Percentiles rank a stretch among this genome's conserved stretches.
These are phyloP conservation scores for Pseudogymnoascus pannorum DNA, from an alignment of 2,329 filamentous ascomycete species.

Conservation along the genomic window DNA sequence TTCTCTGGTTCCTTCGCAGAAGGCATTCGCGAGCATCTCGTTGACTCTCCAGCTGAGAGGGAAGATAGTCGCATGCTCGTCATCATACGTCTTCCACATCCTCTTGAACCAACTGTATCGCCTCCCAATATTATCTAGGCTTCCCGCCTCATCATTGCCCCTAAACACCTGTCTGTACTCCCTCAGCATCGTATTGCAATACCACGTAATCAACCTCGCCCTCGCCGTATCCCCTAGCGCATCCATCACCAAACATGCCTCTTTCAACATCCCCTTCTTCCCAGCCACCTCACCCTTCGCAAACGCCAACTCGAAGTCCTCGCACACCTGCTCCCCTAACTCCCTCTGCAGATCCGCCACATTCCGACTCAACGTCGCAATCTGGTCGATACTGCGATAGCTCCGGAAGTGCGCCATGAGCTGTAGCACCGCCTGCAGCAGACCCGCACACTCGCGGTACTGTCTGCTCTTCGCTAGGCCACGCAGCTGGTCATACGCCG, in stretches of 20 bases:
- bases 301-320: conserved; percentile 95
- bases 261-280: conserved; percentile 64
- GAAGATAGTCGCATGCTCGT: conserved; percentile 84
- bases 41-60: conserved; percentile 82
- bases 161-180: conserved; percentile 95
- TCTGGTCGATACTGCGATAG: conserved; percentile 96
- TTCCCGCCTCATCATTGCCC: conserved; percentile 93
- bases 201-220: conserved; percentile 82
- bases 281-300: conserved; percentile 74
- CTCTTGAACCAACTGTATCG: conserved; percentile 95
- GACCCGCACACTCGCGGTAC: conserved; percentile 88
- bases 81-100: conserved; percentile 91
- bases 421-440: conserved; percentile 91
- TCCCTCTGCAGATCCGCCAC: conserved; percentile 91
- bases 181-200: conserved; percentile 91
- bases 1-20: conserved; percentile 91
- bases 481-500: conserved; percentile 93
- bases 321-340: conserved; percentile 93
- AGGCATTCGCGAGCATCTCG: conserved; percentile 81
- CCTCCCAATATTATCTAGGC: conserved; percentile 89
- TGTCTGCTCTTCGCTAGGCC: conserved; percentile 78
- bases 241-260: conserved; percentile 92
- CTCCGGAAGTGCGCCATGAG: conserved; percentile 98
- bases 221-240: conserved; percentile 83
- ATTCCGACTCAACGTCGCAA: conserved; percentile 84